Evolutionary conservation across 2,329 filamentous ascomycete genomes (phyloP).

Genomic region (Aspergillus aculeatus): DNA sequence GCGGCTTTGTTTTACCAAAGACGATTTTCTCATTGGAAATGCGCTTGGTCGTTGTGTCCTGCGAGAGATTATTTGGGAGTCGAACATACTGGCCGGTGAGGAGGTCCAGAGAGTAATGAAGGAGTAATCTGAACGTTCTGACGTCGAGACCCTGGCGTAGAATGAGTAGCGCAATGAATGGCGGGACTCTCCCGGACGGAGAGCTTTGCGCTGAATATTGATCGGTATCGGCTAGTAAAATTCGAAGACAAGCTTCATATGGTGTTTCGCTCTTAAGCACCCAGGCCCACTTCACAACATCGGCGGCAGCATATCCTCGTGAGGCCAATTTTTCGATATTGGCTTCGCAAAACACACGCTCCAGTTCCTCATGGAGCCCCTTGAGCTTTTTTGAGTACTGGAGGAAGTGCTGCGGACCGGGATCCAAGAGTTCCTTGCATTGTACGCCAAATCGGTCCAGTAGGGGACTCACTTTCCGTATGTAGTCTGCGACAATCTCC

Average conservation of each 20-base stretch:
- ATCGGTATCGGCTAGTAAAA: constrained; percentile 33
- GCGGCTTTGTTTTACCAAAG: constrained; percentile 9
- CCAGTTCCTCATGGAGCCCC: constrained; percentile 28
- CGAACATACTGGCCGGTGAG: constrained; percentile 30
- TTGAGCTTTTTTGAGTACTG: not conserved
- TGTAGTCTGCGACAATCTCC: constrained; percentile 41
- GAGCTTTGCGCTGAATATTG: constrained; percentile 7
- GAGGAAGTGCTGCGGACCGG: not conserved
- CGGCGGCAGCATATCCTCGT: constrained; percentile 36
- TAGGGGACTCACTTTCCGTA: constrained; percentile 34
- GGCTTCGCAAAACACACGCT: constrained; percentile 32
- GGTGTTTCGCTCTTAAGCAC: constrained; percentile 40
- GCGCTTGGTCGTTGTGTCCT: not conserved
- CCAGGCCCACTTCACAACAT: constrained; percentile 50
- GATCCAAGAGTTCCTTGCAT: not conserved
- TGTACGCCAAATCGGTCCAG: constrained; percentile 14
- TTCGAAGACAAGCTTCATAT: constrained; percentile 37
- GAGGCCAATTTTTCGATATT: constrained; percentile 30
- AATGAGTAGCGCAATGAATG: constrained; percentile 50
- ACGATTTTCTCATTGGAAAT: constrained; percentile 4
- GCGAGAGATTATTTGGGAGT: not conserved
- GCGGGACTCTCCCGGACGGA: constrained; percentile 32
- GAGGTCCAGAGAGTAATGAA: constrained; percentile 40
- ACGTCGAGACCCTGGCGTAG: constrained; percentile 44
- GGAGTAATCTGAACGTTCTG: constrained; percentile 43